Percentiles rank a stretch among this genome's conserved stretches.
These are phyloP conservation scores for Penicillium sp. DNA, from an alignment of 2,329 filamentous ascomycete genomes.

Conservation along the genomic window DNA sequence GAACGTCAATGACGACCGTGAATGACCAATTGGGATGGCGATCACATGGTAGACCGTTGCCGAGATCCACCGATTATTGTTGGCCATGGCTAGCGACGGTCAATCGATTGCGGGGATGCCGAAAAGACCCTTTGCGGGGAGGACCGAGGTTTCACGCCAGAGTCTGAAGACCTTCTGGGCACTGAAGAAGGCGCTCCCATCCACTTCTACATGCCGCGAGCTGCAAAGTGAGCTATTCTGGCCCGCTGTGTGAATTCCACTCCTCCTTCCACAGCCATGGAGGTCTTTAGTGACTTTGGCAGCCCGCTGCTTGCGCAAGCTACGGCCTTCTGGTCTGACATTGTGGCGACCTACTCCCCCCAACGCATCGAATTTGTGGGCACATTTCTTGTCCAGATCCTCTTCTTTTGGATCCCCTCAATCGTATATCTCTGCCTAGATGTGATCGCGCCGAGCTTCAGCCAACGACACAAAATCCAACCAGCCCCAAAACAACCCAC, in stretches of 20 bases:
- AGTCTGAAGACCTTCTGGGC: background rate
- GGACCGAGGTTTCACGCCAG: slow-evolving; percentile 12
- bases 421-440: slow-evolving; percentile 49
- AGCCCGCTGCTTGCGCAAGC: slow-evolving; percentile 10
- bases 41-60: slow-evolving; percentile 19
- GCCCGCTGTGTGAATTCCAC: background rate
- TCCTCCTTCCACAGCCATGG: slow-evolving; percentile 2
- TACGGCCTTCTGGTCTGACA: slow-evolving; percentile 15
- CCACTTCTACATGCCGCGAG: background rate
- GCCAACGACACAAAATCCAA: slow-evolving; percentile 57
- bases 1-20: background rate
- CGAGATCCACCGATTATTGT: slow-evolving; percentile 15
- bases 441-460: slow-evolving; percentile 50
- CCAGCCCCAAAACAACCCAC: slow-evolving; percentile 55
- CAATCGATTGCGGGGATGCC: slow-evolving; percentile 16
- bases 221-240: background rate
- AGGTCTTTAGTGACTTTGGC: background rate
- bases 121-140: slow-evolving; percentile 6
- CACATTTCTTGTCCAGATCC: slow-evolving; percentile 26
- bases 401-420: slow-evolving; percentile 32
- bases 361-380: slow-evolving; percentile 32
- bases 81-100: slow-evolving; percentile 10
- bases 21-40: background rate
- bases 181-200: background rate
- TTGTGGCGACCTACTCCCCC: slow-evolving; percentile 23